A percentile compares a stretch with the other conserved stretches of the same genome.
Conservation (phyloP, 2,329 filamentous ascomycete species). For the Chaetoscypha palmicola region DNA sequence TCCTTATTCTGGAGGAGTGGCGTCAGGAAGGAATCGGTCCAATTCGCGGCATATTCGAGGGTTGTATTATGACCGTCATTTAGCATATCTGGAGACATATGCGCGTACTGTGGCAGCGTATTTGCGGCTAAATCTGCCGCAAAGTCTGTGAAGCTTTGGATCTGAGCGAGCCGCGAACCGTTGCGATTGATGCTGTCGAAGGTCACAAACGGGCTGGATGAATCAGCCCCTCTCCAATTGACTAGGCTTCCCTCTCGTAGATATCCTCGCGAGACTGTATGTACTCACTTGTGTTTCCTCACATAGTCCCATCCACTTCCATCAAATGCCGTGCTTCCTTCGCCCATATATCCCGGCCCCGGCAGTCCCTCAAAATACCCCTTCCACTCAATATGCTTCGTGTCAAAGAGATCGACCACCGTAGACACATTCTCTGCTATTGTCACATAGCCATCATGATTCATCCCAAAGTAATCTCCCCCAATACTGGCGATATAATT, state of each 20-base stretch:
- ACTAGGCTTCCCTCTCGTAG: not conserved
- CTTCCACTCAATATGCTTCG: slow-evolving; percentile 35
- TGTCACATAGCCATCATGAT: slow-evolving; percentile 39
- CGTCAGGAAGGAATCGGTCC: slow-evolving; percentile 45
- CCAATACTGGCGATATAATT: slow-evolving; percentile 42
- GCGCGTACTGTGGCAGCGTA: slow-evolving; percentile 57
- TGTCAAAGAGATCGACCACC: slow-evolving; percentile 40
- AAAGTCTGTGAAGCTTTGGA: slow-evolving; percentile 59
- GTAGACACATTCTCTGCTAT: slow-evolving; percentile 41
- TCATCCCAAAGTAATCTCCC: slow-evolving; percentile 42
- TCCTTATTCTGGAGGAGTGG: slow-evolving; percentile 44
- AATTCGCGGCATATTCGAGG: slow-evolving; percentile 44
- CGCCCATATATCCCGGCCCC: slow-evolving; percentile 41
- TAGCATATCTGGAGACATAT: slow-evolving; percentile 57
- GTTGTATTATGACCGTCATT: slow-evolving; percentile 57
- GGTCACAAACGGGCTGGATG: slow-evolving; percentile 36
- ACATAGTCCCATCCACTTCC: slow-evolving; percentile 33
- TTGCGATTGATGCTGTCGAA: slow-evolving; percentile 48
- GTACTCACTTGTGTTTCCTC: slow-evolving; percentile 28
- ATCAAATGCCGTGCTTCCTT: slow-evolving; percentile 31
- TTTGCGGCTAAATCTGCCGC: slow-evolving; percentile 48
- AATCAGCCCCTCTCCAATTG: slow-evolving; percentile 6
- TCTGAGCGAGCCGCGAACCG: slow-evolving; percentile 44
- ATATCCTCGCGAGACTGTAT: not conserved
- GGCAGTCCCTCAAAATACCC: slow-evolving; percentile 42